Conservation (phyloP, 2,329 filamentous ascomycete genomes). For the Trichophyton rubrum region DNA sequence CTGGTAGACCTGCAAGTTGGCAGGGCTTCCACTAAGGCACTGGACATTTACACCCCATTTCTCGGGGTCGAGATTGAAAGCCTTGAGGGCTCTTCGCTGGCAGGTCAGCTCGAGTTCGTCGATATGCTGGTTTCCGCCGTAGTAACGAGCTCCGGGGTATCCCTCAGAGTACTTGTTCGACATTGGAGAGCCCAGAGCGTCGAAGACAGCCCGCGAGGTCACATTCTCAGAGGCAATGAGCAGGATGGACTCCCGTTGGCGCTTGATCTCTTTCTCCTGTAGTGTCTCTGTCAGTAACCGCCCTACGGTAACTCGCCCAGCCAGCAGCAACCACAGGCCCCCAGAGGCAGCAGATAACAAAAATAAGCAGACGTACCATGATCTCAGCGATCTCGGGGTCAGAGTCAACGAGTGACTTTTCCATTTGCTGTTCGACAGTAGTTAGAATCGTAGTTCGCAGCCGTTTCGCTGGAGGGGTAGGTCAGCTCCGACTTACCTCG, state of each 20-base stretch:
- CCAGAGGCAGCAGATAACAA: neutral
- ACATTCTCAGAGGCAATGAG: conserved; percentile 99
- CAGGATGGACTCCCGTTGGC: conserved; percentile 96
- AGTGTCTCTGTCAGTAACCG: neutral
- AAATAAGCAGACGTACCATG: conserved; percentile 54
- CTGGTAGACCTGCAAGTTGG: conserved; percentile 97
- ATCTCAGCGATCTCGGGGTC: conserved; percentile 93
- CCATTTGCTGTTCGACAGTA: conserved; percentile 60
- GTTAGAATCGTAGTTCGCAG: neutral
- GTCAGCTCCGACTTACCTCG: conserved; percentile 40
- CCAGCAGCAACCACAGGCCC: neutral
- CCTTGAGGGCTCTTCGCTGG: conserved; percentile 82
- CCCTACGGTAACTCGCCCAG: neutral
- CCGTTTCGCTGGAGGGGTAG: conserved; percentile 8
- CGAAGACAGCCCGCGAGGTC: conserved; percentile 94
- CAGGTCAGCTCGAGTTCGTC: conserved; percentile 91
- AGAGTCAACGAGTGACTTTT: conserved; percentile 81
- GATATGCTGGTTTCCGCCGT: conserved; percentile 98
- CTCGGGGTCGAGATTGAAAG: conserved; percentile 71
- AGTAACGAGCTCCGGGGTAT: conserved; percentile 95
- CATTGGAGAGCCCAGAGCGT: conserved; percentile 89
- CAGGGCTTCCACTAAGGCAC: conserved; percentile 80
- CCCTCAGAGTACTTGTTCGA: conserved; percentile 99
- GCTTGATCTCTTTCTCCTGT: conserved; percentile 83
- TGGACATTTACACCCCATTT: conserved; percentile 99